A percentile compares a stretch with the other conserved stretches of the same genome.
Conservation (phyloP, 2,329 filamentous ascomycete species). For the Sporothrix globosa region DNA sequence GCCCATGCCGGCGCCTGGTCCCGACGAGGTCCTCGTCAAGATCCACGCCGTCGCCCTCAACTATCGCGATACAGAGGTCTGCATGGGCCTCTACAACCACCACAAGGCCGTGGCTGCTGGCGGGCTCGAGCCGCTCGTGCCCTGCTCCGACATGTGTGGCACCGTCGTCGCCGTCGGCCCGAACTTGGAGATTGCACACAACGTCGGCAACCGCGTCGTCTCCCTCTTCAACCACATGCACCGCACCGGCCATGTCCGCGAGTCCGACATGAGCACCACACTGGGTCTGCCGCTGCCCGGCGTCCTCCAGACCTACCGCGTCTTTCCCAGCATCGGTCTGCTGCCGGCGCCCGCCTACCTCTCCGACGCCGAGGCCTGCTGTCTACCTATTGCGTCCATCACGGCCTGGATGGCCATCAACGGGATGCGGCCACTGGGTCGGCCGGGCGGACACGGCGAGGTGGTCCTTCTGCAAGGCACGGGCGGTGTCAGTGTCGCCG, state of each 20-base stretch:
- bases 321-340: conserved; percentile 60
- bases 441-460: conserved; percentile 41
- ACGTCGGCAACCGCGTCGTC: conserved; percentile 66
- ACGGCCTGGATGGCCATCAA: conserved; percentile 70
- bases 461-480: conserved; percentile 59
- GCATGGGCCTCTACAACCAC: conserved; percentile 68
- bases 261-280: conserved; percentile 58
- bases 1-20: conserved; percentile 52
- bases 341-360: conserved; percentile 61
- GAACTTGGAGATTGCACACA: conserved; percentile 47
- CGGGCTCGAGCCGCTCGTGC: conserved; percentile 54
- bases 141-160: conserved; percentile 73
- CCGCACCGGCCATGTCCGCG: conserved; percentile 61
- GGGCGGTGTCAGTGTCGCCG: conserved; percentile 56
- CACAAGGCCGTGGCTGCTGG: conserved; percentile 56
- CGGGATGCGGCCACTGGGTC: conserved; percentile 57
- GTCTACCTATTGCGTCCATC: conserved; percentile 63
- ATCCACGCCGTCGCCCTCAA: conserved; percentile 54
- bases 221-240: conserved; percentile 64
- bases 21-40: conserved; percentile 57
- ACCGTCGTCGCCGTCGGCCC: conserved; percentile 57
- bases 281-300: conserved; percentile 64
- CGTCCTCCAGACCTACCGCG: conserved; percentile 61
- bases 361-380: conserved; percentile 61
- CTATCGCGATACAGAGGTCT: conserved; percentile 59